Evolutionary conservation across 2,329 filamentous ascomycete genomes (phyloP).

Genomic region (Nemania abortiva): DNA sequence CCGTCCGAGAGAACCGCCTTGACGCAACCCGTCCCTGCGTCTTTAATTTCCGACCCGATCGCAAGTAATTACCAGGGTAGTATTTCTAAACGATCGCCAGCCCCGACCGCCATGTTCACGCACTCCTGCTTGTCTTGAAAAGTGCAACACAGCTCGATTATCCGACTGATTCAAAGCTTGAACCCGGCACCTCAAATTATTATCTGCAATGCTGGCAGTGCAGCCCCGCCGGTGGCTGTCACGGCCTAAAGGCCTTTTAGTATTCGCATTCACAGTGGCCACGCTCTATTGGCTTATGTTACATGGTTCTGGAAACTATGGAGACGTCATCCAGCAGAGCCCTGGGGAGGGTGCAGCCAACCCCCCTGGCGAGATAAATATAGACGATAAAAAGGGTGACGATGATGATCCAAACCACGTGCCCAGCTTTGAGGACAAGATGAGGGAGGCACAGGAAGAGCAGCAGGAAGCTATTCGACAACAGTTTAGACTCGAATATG

Average conservation of each 20-base stretch:
- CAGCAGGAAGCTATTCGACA: conserved; percentile 49
- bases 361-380: conserved; percentile 24
- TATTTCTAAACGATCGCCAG: conserved; percentile 26
- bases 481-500: conserved; percentile 58
- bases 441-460: conserved; percentile 50
- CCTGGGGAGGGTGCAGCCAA: conserved; percentile 14
- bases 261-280: conserved; percentile 56
- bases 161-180: neutral
- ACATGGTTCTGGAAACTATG: conserved; percentile 50
- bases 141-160: conserved; percentile 14
- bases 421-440: conserved; percentile 47
- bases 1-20: neutral
- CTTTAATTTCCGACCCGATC: conserved; percentile 4
- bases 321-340: conserved; percentile 13
- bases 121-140: conserved; percentile 10
- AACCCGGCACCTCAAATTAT: conserved; percentile 24
- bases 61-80: neutral
- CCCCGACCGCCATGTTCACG: conserved; percentile 26
- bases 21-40: neutral
- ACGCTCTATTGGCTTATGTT: conserved; percentile 61
- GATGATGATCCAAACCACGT: conserved; percentile 32
- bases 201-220: conserved; percentile 50
- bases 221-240: conserved; percentile 53
- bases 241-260: conserved; percentile 57
- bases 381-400: conserved; percentile 6